Evolutionary conservation across 331 rosid species (phyloP), one percentile per base, ranked within the genome.

Genomic region (Acacia concinna): DNA sequence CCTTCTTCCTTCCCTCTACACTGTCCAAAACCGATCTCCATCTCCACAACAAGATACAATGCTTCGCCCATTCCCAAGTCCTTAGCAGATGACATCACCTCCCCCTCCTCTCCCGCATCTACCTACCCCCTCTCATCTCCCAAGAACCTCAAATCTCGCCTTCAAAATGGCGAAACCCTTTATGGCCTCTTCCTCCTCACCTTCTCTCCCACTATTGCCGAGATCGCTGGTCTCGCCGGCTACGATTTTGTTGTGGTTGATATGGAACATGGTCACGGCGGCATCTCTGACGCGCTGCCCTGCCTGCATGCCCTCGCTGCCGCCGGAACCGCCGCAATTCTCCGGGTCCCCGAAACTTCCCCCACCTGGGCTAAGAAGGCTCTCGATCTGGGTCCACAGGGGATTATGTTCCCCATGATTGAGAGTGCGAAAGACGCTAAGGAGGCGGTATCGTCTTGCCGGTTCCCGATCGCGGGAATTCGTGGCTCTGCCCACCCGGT

Each of bases 191-290:
- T 93, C 88, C 89, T 88, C 79, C 90, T 93, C 73, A 80, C 90
- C 81, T 91, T 93, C 90, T 91, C 92, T 35, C 98, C 98, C 23
- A 87, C 95, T 14, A 76, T 91, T 3, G 92, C 97, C 40, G 97
- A 93, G 88, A 93, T 93, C 81, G 93, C 93, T 0, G 95, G 88
- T 32, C 90, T 88, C 65, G 74, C 93, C 47, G 95, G 98, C 78
- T 93, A 89, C 76, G 95, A 93, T 76, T 93, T 87, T 56, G 91
- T 90, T n/a, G 92, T 93, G 2, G 64, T 93, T 57, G 98, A 93
- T 87, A 91, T 93, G 95, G 98, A 93, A 69, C 98, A 93, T 74
- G 98, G 95, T 64, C 86, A 84, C 59, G 98, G 96, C 32, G 91
- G 92, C 7, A 82, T 88, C 68, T 25, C 91, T 73, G 91, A 89